Percentiles rank a stretch among this genome's conserved stretches.
phyloP scores from a whole-genome alignment of 345 rosid genomes.

The Euphorbia peplus region DNA sequence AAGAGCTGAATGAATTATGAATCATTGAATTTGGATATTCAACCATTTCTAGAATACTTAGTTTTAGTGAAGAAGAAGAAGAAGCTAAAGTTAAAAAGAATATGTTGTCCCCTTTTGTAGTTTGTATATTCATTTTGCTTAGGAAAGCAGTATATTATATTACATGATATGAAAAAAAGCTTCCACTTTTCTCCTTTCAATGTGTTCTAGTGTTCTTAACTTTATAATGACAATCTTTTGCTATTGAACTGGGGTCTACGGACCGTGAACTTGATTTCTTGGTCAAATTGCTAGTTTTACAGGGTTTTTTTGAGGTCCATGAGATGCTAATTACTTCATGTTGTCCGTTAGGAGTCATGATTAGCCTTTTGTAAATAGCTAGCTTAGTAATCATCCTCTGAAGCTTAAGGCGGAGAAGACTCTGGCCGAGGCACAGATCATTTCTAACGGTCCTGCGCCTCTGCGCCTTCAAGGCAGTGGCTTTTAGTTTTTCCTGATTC shows the following conservation, averaged over 20 bases:
- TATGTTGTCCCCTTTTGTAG: slow-evolving; percentile 10
- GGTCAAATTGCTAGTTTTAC: neutral
- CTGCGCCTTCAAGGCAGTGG: no score
- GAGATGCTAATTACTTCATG: neutral
- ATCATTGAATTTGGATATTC: slow-evolving; percentile 22
- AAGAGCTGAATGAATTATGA: slow-evolving; percentile 43
- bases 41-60: slow-evolving; percentile 12
- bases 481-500: no score
- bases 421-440: no score
- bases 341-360: slow-evolving; percentile 1
- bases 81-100: slow-evolving; percentile 9
- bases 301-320: neutral
- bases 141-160: slow-evolving; percentile 23
- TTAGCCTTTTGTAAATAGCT: neutral
- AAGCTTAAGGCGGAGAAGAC: no score
- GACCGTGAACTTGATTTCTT: no score
- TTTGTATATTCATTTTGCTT: slow-evolving; percentile 25
- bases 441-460: no score
- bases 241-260: no score
- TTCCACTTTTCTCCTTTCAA: neutral
- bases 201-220: neutral
- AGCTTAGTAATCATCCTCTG: no score
- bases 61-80: no score
- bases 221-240: neutral
- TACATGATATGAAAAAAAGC: slow-evolving; percentile 13